Conservation (phyloP, 441 rosid genomes). For the Croton laevigatus region DNA sequence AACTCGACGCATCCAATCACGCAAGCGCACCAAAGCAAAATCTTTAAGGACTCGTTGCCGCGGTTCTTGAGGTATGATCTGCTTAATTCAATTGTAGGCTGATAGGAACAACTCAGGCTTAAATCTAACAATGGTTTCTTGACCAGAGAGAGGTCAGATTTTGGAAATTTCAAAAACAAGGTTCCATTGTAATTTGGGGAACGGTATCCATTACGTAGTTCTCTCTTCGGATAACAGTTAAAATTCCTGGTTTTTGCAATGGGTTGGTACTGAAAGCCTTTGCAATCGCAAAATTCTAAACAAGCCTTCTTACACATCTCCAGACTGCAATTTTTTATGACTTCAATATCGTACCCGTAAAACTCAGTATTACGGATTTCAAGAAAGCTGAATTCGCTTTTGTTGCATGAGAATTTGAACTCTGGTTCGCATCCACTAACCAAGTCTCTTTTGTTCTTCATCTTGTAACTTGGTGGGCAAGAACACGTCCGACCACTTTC, state of each 20-base stretch:
- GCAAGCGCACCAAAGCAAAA: background rate
- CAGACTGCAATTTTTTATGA: background rate
- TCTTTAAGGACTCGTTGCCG: background rate
- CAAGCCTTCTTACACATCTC: background rate
- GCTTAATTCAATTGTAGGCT: too few relatives aligned
- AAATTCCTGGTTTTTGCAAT: background rate
- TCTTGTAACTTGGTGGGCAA: background rate
- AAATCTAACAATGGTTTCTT: background rate
- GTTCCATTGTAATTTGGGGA: background rate
- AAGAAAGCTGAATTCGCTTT: background rate
- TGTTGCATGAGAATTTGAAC: background rate
- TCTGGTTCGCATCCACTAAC: background rate
- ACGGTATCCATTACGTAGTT: background rate
- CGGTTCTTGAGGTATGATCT: background rate
- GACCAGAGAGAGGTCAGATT: background rate
- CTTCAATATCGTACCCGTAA: background rate
- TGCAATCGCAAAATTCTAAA: background rate
- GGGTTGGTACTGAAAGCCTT: background rate
- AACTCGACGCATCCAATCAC: background rate
- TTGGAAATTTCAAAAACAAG: background rate
- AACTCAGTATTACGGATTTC: background rate
- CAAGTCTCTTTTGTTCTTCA: background rate
- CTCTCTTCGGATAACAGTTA: background rate
- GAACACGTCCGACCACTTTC: background rate
- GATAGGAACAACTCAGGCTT: background rate